Base-by-base conservation (phyloP, 768 basidiomycete species). In the Leccinum disarticulatum region DNA sequence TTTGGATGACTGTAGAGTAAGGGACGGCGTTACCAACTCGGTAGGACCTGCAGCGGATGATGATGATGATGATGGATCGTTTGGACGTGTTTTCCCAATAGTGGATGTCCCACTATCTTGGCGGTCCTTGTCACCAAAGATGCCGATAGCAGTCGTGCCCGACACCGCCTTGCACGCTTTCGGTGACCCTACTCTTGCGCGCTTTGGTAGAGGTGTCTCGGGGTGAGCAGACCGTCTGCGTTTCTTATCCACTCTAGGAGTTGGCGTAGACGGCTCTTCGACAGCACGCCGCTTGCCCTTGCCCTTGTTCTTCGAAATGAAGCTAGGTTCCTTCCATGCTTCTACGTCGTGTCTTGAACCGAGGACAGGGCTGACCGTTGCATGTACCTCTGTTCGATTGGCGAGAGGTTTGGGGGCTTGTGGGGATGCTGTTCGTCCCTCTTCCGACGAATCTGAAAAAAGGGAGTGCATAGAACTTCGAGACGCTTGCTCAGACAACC, bases 261-360 rank as follows among this genome's bases (percentile, higher is more conserved):
- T 56, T 13, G 57, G 46, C 6, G 25, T 46, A 15, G 55, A 60
- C 30, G 11, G 55, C n/a, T 55, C 64, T 22, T 61, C 47, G 22
- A 58, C 46, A 14, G 55, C 57, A 3, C 22, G 61, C 53, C 22
- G 61, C 52, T 70, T 69, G 1, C 55, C 66, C 28, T 72, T 69
- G 8, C 53, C 60, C 46, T 65, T 69, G 46, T 38, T 51, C 48
- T 52, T 70, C 25, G 59, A 6, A 54, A 75, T 65, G 57, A 75
- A 75, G 51, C 72, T 75, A 11, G 74, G 74, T 22, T 65, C 56
- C 52, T 68, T 70, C 74, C 74, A 75, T 52, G 73, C 61, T 22
- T 60, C 63, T 5, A 69, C 31, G 52, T 76, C 66, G 38, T 75
- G 75, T 43, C 38, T 51, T 27, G 62, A 56, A 33, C 46, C 31